Evolutionary conservation across 495 filamentous ascomycete genomes (phyloP).

Genomic region (Baudoinia panamericana): DNA sequence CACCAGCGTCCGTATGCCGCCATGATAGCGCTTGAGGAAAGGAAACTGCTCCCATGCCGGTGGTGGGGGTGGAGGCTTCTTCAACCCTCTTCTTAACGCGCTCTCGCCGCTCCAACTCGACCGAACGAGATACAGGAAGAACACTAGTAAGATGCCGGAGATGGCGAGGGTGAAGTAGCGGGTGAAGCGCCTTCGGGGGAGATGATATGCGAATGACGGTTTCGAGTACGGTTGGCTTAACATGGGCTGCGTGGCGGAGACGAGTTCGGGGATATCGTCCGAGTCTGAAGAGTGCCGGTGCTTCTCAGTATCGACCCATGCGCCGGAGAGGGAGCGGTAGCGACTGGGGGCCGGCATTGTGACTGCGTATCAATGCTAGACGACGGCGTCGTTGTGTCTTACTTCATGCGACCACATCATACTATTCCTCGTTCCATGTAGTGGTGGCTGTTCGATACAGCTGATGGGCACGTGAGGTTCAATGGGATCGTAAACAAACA

Average conservation of each 20-base stretch:
- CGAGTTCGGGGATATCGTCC: constrained; percentile 11
- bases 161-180: constrained; percentile 20
- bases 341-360: no score
- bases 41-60: constrained; percentile 68
- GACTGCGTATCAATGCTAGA: no score
- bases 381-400: no score
- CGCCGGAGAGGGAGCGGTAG: constrained; percentile 19
- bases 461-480: no score
- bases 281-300: constrained; percentile 3
- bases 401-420: no score
- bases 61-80: constrained; percentile 28
- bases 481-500: no score
- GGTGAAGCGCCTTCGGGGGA: constrained; percentile 18
- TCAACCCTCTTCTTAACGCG: constrained; percentile 12
- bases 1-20: constrained; percentile 58
- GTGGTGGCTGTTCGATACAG: no score
- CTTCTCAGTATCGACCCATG: constrained; percentile 16
- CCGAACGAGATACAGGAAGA: constrained; percentile 13
- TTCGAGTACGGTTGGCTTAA: constrained; percentile 8
- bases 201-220: constrained; percentile 15
- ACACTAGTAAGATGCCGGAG: constrained; percentile 3
- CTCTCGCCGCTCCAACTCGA: constrained; percentile 4
- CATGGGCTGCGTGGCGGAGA: constrained; percentile 10
- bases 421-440: no score
- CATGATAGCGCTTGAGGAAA: constrained; percentile 72